These are phyloP conservation scores for Myriangium duriaei DNA, from an alignment of 2,329 filamentous ascomycete species.

Conservation along the genomic window DNA sequence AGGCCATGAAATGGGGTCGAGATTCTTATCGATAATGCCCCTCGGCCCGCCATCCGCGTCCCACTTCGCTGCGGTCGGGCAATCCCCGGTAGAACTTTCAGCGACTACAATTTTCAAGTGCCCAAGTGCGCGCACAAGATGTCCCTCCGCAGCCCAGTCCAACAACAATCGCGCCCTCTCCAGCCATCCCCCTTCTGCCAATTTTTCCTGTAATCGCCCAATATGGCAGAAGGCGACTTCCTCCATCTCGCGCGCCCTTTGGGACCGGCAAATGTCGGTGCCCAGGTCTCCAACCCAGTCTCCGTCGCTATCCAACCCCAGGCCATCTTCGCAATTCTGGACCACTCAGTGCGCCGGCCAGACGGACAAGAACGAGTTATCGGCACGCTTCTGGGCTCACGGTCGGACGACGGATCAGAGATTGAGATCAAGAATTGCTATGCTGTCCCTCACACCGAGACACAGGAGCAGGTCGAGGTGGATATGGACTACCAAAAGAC, in stretches of 20 bases:
- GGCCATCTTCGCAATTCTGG: slow-evolving; percentile 58
- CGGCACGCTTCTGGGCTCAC: slow-evolving; percentile 82
- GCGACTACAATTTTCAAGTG: slow-evolving; percentile 7
- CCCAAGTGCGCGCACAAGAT: neutral
- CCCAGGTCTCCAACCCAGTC: slow-evolving; percentile 81
- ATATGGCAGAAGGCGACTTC: slow-evolving; percentile 77
- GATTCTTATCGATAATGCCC: slow-evolving; percentile 8
- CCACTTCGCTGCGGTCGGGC: too few species aligned
- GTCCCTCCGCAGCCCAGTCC: slow-evolving; percentile 9
- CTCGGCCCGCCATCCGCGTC: neutral
- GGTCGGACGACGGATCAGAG: slow-evolving; percentile 92
- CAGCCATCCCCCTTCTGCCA: slow-evolving; percentile 1
- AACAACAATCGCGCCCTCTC: slow-evolving; percentile 6
- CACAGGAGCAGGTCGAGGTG: slow-evolving; percentile 95
- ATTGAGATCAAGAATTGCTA: slow-evolving; percentile 94
- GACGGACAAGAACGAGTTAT: slow-evolving; percentile 92
- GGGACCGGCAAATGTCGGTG: slow-evolving; percentile 65
- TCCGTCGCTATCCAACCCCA: slow-evolving; percentile 92
- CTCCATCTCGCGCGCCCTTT: slow-evolving; percentile 89
- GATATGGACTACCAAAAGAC: slow-evolving; percentile 99
- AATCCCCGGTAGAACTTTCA: slow-evolving; percentile 8
- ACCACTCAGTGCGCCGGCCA: slow-evolving; percentile 88
- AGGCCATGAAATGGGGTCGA: neutral
- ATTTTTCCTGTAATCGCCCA: slow-evolving; percentile 28
- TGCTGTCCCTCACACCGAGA: slow-evolving; percentile 96